These are phyloP conservation scores for Crepidotus variabilis DNA, from an alignment of 768 basidiomycete species.

Conservation along the genomic window DNA sequence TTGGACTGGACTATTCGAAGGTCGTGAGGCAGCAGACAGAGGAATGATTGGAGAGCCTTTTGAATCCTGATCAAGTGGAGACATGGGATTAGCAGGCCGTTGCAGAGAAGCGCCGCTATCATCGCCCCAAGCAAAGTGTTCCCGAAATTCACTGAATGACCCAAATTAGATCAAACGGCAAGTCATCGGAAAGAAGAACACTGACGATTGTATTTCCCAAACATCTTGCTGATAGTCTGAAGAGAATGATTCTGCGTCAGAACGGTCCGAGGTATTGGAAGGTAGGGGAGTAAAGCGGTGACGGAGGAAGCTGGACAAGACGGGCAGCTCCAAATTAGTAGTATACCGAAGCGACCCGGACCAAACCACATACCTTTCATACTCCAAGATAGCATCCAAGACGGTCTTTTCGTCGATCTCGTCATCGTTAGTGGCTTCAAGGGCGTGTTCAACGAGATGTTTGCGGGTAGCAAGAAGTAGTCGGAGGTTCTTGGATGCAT, in stretches of 20 bases:
- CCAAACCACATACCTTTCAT: conserved; percentile 42
- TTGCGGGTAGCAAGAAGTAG: conserved; percentile 38
- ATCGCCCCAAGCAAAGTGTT: conserved; percentile 20
- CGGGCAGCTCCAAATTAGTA: neutral
- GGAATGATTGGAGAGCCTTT: neutral
- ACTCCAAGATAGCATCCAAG: conserved; percentile 43
- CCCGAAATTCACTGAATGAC: conserved; percentile 21
- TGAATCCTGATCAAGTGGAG: conserved; percentile 1
- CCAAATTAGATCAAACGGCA: neutral
- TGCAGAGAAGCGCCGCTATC: conserved; percentile 3
- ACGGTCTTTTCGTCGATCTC: conserved; percentile 35
- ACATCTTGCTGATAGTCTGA: conserved; percentile 26
- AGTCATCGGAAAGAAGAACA: neutral
- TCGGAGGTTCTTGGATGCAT: conserved; percentile 57
- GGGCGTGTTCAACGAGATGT: conserved; percentile 32
- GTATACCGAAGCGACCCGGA: conserved; percentile 1
- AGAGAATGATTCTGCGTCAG: conserved; percentile 19
- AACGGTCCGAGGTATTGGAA: conserved; percentile 26
- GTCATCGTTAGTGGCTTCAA: conserved; percentile 28
- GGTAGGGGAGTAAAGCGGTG: conserved; percentile 59
- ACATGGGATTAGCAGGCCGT: conserved; percentile 7
- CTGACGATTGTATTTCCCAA: conserved; percentile 28
- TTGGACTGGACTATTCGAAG: neutral
- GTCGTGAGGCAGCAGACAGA: neutral
- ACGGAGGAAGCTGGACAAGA: conserved; percentile 50